Conservation (phyloP, 768 basidiomycete genomes). For the Dacryopinax spathularia region DNA sequence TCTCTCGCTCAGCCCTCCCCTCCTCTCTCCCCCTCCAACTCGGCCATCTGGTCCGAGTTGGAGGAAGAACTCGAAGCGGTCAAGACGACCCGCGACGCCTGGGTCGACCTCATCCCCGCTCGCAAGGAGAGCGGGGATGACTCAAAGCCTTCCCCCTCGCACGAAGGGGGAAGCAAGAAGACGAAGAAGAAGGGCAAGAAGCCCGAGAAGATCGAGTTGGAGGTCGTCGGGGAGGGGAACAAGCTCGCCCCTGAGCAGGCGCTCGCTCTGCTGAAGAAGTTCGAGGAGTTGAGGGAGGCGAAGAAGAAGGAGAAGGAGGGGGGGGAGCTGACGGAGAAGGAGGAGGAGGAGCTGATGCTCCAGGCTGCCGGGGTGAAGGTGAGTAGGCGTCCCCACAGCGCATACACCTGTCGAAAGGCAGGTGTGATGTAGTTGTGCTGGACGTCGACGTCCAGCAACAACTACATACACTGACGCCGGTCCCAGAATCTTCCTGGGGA, state of each 20-base stretch:
- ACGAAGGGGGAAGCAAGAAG: background rate
- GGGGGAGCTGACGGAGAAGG: too few relatives aligned
- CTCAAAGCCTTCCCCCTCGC: background rate
- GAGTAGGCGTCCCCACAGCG: too few relatives aligned
- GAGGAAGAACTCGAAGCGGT: background rate
- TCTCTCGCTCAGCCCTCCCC: background rate
- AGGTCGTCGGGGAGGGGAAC: background rate
- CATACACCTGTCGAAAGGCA: too few relatives aligned
- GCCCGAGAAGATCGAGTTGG: background rate
- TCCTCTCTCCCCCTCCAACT: background rate
- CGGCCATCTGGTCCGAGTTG: background rate
- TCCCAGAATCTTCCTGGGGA: background rate
- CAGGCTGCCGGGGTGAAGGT: too few relatives aligned
- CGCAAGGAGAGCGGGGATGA: background rate
- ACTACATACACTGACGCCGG: background rate
- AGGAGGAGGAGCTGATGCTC: too few relatives aligned
- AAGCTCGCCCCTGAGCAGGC: background rate
- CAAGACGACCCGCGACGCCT: too few relatives aligned
- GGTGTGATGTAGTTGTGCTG: background rate
- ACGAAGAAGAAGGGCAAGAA: background rate
- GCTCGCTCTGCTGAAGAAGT: background rate
- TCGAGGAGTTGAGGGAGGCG: background rate
- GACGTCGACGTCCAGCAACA: background rate
- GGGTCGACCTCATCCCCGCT: background rate
- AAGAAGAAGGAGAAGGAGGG: background rate